Evolutionary conservation across 208 protist species (phyloP), one percentile per base, ranked within the genome.

Genomic region (Wallacemonas sp.): DNA sequence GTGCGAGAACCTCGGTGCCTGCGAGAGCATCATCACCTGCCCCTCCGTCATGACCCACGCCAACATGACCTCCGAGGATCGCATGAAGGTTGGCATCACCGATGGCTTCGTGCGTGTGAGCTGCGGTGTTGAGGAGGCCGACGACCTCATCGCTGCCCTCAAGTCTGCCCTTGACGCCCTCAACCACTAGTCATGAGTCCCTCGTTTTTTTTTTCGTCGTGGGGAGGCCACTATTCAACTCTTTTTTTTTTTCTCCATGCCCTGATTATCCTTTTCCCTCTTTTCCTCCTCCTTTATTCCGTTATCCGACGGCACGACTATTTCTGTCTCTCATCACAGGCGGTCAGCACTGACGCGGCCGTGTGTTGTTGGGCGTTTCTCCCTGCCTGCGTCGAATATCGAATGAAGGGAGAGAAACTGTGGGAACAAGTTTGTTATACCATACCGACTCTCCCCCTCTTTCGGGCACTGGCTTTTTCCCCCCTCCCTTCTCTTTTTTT

Each of bases 11-110:
- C 90, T 99, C 32, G 97, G 98, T 47, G 96, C 90, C 52, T 75
- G 92, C 32, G 97, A 99, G 80, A 95, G 83, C 75, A 93, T 99
- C 49, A 94, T 97, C 70, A 97, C 97, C n/a, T 92, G 90, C 73
- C 97, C 96, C 11, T 89, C 92, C 21, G 88, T 97, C 60, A 99
- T 99, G 97, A 99, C 97, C 1, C 98, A 99, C 71, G 96, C 96
- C 12, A 92, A 94, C 63, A 98, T 99, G 77, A 95, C 93, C 57
- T 68, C 41, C 21, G 93, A 98, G 68, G 87, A 96, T 65, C 93
- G 92, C 65, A 68, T 90, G 62, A 94, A 95, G 78, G 80, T 97
- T 38, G 96, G 95, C 67, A 98, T 98, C 66, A 96, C 88, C 16
- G 96, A 99, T 68, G 86, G 79, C 43, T 94, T 99, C 69, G 85